A percentile compares a stretch with the other conserved stretches of the same genome.
Evolutionary conservation across 1,284 basidiomycete genomes (phyloP).

Genomic region (Rhodotorula sp.): DNA sequence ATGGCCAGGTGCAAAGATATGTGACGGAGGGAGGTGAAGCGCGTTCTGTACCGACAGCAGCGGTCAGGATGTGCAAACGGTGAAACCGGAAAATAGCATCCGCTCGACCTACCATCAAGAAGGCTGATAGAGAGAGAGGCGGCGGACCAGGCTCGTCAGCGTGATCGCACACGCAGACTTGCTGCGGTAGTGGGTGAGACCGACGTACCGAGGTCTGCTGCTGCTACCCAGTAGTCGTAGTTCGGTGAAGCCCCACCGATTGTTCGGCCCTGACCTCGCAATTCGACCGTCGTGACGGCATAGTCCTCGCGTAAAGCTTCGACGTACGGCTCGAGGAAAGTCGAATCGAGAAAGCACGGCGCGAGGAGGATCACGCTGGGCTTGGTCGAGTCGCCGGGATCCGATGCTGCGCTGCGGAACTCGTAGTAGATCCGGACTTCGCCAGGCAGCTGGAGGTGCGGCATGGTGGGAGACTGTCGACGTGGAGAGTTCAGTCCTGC

Average conservation of each 20-base stretch:
- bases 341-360: slow-evolving; percentile 17
- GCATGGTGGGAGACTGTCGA: slow-evolving; percentile 8
- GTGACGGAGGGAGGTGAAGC: slow-evolving; percentile 22
- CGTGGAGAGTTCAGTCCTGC: no score
- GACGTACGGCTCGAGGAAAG: slow-evolving; percentile 16
- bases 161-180: not conserved
- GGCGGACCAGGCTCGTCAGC: not conserved
- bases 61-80: not conserved
- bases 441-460: slow-evolving; percentile 17
- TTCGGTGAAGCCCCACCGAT: not conserved
- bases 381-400: not conserved
- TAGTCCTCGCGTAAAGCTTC: slow-evolving; percentile 12
- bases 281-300: slow-evolving; percentile 12
- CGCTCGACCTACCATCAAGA: slow-evolving; percentile 12
- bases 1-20: slow-evolving; percentile 21
- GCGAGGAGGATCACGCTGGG: slow-evolving; percentile 30
- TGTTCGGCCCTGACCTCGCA: slow-evolving; percentile 19
- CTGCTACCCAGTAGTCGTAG: slow-evolving; percentile 18
- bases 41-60: not conserved
- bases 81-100: not conserved
- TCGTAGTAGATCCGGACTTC: slow-evolving; percentile 25
- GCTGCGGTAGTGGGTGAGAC: no score
- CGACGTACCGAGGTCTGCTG: slow-evolving; percentile 8
- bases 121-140: slow-evolving; percentile 1
- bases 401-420: not conserved